Evolutionary conservation across 83 land plant species (phyloP).

Genomic region (Thuja plicata): DNA sequence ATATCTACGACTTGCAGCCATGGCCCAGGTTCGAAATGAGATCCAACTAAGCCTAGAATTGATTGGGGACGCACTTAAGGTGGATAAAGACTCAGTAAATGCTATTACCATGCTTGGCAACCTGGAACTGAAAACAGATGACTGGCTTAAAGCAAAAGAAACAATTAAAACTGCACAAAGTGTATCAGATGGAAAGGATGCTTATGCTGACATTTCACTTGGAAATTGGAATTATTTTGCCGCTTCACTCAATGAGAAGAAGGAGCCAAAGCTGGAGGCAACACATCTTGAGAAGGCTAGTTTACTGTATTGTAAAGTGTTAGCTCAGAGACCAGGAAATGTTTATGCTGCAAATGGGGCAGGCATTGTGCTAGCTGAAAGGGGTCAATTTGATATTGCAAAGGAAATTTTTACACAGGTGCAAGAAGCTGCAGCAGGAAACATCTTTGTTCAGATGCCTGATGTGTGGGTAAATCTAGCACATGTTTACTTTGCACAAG

Average conservation of each 20-base stretch:
- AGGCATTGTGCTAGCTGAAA: slow-evolving; percentile 88
- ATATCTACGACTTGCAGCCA: slow-evolving; percentile 89
- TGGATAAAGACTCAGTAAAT: slow-evolving; percentile 54
- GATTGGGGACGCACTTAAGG: slow-evolving; percentile 28
- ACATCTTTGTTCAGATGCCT: slow-evolving; percentile 87
- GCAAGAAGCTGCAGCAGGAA: slow-evolving; percentile 98
- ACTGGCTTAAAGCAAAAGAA: slow-evolving; percentile 53
- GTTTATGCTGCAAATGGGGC: slow-evolving; percentile 98
- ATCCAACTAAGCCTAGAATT: slow-evolving; percentile 73
- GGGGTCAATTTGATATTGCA: slow-evolving; percentile 45
- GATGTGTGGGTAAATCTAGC: slow-evolving; percentile 62
- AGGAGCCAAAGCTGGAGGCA: slow-evolving; percentile 83
- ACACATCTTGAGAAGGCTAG: slow-evolving; percentile 93
- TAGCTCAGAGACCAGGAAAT: slow-evolving; percentile 68
- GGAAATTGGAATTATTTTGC: slow-evolving; percentile 99
- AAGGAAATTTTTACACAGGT: too few relatives aligned
- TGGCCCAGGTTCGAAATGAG: slow-evolving; percentile 82
- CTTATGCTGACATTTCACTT: slow-evolving; percentile 77
- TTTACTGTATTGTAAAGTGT: slow-evolving; percentile 77
- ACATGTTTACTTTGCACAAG: too few relatives aligned
- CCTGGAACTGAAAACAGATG: slow-evolving; percentile 88
- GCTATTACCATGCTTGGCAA: slow-evolving; percentile 85
- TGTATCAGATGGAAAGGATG: slow-evolving; percentile 86
- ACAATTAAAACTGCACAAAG: slow-evolving; percentile 66
- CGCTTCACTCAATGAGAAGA: slow-evolving; percentile 82